Evolutionary conservation across 768 basidiomycete genomes (phyloP).

Genomic region (Tricholoma sp.): DNA sequence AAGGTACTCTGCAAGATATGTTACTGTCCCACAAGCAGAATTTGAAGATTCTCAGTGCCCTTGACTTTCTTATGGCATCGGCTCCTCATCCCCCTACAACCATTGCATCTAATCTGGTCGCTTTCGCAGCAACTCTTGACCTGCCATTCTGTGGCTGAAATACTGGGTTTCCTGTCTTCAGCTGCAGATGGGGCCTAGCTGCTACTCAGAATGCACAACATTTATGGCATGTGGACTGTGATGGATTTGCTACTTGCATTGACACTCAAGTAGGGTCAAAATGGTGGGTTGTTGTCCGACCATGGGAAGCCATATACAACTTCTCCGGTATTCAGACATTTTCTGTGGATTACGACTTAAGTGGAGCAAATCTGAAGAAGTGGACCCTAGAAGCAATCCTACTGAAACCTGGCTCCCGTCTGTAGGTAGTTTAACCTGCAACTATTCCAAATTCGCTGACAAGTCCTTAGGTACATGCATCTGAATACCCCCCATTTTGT

Average conservation of each 20-base stretch:
- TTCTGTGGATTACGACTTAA: neutral
- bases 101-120: neutral
- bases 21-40: neutral
- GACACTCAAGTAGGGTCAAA: neutral
- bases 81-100: neutral
- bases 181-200: neutral
- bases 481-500: conserved; percentile 12
- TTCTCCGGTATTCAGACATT: neutral
- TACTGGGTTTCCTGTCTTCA: neutral
- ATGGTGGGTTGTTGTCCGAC: neutral
- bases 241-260: neutral
- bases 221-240: neutral
- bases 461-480: conserved; percentile 3
- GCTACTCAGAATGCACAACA: neutral
- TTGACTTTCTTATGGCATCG: neutral
- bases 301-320: neutral
- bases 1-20: neutral
- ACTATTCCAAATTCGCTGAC: neutral
- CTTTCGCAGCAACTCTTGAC: neutral
- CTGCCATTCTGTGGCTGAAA: neutral
- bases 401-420: neutral
- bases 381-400: neutral
- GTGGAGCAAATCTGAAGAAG: neutral
- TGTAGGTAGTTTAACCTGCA: neutral
- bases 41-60: neutral